phyloP scores from a whole-genome alignment of 2,329 filamentous ascomycete species.

The Colletotrichum navitas region DNA sequence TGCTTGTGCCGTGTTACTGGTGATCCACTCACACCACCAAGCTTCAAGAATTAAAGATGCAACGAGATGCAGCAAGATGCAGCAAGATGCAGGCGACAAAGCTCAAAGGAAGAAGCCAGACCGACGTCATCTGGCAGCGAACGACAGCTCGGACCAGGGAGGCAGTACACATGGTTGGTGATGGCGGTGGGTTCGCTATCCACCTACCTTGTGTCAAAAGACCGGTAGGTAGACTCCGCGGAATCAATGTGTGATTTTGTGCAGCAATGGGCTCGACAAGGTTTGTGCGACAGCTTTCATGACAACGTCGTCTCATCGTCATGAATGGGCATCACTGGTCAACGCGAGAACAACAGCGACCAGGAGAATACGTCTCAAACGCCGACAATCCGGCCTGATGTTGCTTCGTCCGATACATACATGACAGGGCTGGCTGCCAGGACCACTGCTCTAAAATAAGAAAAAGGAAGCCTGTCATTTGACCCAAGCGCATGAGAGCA shows the following conservation, averaged over 20 bases:
- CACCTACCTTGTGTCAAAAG: constrained; percentile 4
- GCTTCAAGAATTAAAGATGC: constrained; percentile 18
- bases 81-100: constrained; percentile 26
- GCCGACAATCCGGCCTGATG: constrained; percentile 17
- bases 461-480: constrained; percentile 17
- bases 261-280: not conserved
- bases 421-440: not conserved
- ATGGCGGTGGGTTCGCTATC: constrained; percentile 1
- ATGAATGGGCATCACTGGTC: not conserved
- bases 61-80: constrained; percentile 32
- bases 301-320: not conserved
- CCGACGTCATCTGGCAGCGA: constrained; percentile 38
- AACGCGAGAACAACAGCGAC: not conserved
- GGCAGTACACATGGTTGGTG: constrained; percentile 4
- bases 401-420: constrained; percentile 30
- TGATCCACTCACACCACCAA: constrained; percentile 39
- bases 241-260: not conserved
- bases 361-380: not conserved
- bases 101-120: constrained; percentile 11
- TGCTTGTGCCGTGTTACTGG: constrained; percentile 7
- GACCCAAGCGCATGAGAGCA: constrained; percentile 39
- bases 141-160: constrained; percentile 1
- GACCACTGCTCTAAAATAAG: constrained; percentile 23
- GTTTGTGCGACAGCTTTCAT: constrained; percentile 24
- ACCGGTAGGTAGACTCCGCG: not conserved